Evolutionary conservation across 768 basidiomycete genomes (phyloP).

Genomic region (Epithele typhae): DNA sequence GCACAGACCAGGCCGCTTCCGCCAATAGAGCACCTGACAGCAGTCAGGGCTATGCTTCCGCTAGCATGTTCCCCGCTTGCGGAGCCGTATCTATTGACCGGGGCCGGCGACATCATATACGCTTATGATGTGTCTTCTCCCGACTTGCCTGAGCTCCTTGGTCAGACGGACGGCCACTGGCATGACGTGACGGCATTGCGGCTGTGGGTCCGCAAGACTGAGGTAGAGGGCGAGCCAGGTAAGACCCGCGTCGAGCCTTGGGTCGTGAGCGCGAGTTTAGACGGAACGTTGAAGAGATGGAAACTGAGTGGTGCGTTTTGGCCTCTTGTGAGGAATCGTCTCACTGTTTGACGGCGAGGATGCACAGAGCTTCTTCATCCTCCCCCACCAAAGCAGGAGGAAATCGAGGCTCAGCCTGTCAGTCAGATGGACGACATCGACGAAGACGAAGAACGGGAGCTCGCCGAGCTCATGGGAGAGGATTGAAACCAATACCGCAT

Average conservation of each 20-base stretch:
- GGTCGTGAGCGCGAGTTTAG: conserved; percentile 81
- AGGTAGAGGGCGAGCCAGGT: conserved; percentile 40
- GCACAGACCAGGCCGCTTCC: conserved; percentile 37
- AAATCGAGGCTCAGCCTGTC: conserved; percentile 16
- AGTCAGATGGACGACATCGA: conserved; percentile 54
- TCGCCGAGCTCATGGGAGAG: conserved; percentile 70
- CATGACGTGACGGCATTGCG: conserved; percentile 79
- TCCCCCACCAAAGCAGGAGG: conserved; percentile 1
- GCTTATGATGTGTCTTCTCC: conserved; percentile 72
- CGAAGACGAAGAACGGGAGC: conserved; percentile 79
- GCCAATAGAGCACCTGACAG: conserved; percentile 53
- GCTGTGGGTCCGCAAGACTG: conserved; percentile 59
- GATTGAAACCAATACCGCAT: conserved; percentile 8
- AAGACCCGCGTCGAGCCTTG: conserved; percentile 61
- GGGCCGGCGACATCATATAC: conserved; percentile 78
- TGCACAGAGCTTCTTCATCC: conserved; percentile 13
- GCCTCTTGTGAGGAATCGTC: not conserved
- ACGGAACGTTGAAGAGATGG: conserved; percentile 88
- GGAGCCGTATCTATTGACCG: conserved; percentile 77
- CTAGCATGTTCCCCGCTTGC: conserved; percentile 56
- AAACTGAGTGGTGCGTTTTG: conserved; percentile 49
- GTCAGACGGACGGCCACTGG: conserved; percentile 82
- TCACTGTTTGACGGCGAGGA: not conserved
- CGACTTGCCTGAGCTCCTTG: conserved; percentile 66
- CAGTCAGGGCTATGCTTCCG: conserved; percentile 73